Conservation (phyloP, 192 early-diverging fungal species). For the Rhizophagus prolifer region DNA sequence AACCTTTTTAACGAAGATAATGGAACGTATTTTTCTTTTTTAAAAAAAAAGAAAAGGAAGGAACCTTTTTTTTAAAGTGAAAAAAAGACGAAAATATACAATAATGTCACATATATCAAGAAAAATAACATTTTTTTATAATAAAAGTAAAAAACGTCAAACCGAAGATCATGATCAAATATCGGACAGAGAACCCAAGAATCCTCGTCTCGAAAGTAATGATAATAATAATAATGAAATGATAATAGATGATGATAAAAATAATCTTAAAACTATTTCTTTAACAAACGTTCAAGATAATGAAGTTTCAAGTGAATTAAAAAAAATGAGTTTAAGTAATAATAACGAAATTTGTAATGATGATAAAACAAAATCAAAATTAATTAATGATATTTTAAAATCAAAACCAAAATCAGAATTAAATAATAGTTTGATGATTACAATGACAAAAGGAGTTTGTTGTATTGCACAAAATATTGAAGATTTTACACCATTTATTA, state of each 20-base stretch:
- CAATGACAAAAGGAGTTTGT: not conserved
- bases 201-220: not conserved
- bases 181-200: not conserved
- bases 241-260: not conserved
- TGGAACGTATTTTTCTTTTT: too few relatives aligned
- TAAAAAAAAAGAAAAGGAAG: too few relatives aligned
- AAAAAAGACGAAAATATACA: too few relatives aligned
- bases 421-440: not conserved
- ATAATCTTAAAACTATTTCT: not conserved
- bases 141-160: not conserved
- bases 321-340: not conserved
- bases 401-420: not conserved
- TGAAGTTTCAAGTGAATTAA: not conserved
- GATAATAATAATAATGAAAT: too few relatives aligned
- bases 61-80: too few relatives aligned
- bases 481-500: not conserved
- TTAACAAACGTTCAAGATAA: not conserved
- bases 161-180: not conserved
- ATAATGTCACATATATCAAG: too few relatives aligned
- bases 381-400: too few relatives aligned
- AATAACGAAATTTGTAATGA: too few relatives aligned
- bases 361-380: not conserved
- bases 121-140: too few relatives aligned
- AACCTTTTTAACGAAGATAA: too few relatives aligned
- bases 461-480: not conserved